Conservation (phyloP, 75 land plant genomes). For the Picea sitchensis region DNA sequence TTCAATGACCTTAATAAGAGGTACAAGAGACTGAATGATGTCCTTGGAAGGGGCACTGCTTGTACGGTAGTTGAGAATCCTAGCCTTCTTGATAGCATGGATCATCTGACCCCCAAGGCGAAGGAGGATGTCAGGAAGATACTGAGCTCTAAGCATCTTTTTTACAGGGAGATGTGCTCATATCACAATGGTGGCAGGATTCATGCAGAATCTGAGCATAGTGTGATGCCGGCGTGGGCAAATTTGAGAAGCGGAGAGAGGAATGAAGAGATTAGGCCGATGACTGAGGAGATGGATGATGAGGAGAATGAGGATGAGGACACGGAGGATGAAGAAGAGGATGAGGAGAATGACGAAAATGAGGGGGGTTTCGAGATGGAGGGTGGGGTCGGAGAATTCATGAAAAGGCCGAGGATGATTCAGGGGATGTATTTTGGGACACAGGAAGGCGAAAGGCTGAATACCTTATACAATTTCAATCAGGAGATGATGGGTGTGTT, state of each 20-base stretch:
- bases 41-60: conserved; percentile 57
- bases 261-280: conserved; percentile 38
- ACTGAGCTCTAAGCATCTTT: conserved; percentile 67
- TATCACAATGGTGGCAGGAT: conserved; percentile 52
- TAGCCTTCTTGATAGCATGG: conserved; percentile 44
- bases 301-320: conserved; percentile 15
- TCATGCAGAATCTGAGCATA: conserved; percentile 16
- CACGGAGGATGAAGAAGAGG: conserved; percentile 15
- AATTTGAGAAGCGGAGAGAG: conserved; percentile 26
- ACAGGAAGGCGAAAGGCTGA: conserved; percentile 16
- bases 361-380: conserved; percentile 11
- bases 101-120: conserved; percentile 32
- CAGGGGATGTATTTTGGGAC: not conserved
- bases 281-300: conserved; percentile 32
- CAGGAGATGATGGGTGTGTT: not conserved
- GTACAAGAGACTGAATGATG: conserved; percentile 66
- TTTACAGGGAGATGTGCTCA: conserved; percentile 65
- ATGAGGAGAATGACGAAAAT: conserved; percentile 8
- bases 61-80: conserved; percentile 71
- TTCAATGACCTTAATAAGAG: conserved; percentile 77
- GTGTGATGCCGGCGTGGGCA: conserved; percentile 17
- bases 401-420: not conserved
- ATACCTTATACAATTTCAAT: conserved; percentile 11
- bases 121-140: conserved; percentile 71
- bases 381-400: conserved; percentile 8